Base-by-base conservation (phyloP, 2,329 filamentous ascomycete genomes). In the Penicillium italicum region DNA sequence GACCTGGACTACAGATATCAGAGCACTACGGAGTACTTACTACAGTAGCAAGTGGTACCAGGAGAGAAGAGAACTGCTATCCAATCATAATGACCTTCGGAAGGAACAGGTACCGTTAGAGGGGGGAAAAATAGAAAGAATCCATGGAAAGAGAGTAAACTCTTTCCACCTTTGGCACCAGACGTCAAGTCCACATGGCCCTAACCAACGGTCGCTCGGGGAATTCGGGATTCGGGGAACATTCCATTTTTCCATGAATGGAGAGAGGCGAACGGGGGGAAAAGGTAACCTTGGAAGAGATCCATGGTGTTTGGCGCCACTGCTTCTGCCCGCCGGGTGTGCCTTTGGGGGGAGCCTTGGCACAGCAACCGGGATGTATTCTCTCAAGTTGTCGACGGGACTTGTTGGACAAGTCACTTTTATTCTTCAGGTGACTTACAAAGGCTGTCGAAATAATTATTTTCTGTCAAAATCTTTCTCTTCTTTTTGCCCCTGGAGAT, bases 131-230 rank as follows among this genome's bases (percentile, higher is more conserved):
- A 42, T 26, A 42, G 16, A 42, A 28, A 4, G 9, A 11, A 28
- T n/a, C 16, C n/a, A 6, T 37, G 34, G 34, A 11, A 20, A 20
- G 34, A 28, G n/a, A 5, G 8, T 16, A 42, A 24, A n/a, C n/a
- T n/a, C 40, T 5, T 26, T 41, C 38, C 38, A n/a, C 2, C 8
- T 24, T 36, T 50, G 31, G 41, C 37, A 41, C 20, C 24, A 30
- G 38, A 55, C 28, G 53, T 51, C 47, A 45, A 40, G 12, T 51
- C 53, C 53, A 55, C 47, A 55, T 51, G 53, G 47, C 41, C n/a
- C 33, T 12, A 54, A 30, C 46, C 31, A 18, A 47, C 16, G 33
- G 18, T 24, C 40, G 28, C 42, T 41, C 37, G 46, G 46, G 33
- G 33, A 26, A 26, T 22, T 55, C 47, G 53, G 41, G 47, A 33